Percentiles rank a stretch among this genome's conserved stretches.
These are phyloP conservation scores for Pythium aquatile DNA, from an alignment of 352 stramenopile genomes.

Conservation along the genomic window DNA sequence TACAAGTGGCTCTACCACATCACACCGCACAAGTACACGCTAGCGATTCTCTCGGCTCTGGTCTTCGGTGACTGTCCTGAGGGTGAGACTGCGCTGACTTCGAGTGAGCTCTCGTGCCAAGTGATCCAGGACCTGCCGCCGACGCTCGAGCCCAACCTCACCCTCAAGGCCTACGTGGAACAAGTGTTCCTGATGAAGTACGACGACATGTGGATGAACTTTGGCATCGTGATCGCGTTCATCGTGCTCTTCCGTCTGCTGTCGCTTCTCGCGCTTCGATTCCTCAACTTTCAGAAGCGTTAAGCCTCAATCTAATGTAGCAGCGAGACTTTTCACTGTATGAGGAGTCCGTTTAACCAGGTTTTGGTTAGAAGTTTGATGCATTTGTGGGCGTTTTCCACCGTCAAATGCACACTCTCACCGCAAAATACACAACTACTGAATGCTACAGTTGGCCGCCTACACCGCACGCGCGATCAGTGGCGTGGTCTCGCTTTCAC, in stretches of 20 bases:
- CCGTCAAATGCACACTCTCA: no score
- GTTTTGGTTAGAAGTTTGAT: background rate
- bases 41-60: conserved; percentile 36
- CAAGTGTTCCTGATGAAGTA: conserved; percentile 48
- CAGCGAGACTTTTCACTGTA: no score
- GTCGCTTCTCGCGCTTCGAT: conserved; percentile 46
- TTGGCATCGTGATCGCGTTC: conserved; percentile 42
- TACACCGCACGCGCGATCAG: conserved; percentile 14
- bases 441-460: background rate
- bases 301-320: background rate
- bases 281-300: conserved; percentile 49
- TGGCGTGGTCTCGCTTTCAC: conserved; percentile 12
- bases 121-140: conserved; percentile 33
- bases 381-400: background rate
- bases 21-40: conserved; percentile 41
- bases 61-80: conserved; percentile 41
- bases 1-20: conserved; percentile 41
- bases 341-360: background rate
- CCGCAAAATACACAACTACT: background rate
- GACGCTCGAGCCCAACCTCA: conserved; percentile 32
- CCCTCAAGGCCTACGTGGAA: conserved; percentile 55
- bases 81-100: background rate
- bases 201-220: conserved; percentile 53
- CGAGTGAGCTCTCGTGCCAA: conserved; percentile 41
- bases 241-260: conserved; percentile 50